phyloP scores from a whole-genome alignment of 441 rosid genomes.

The Syzygium malaccense region DNA sequence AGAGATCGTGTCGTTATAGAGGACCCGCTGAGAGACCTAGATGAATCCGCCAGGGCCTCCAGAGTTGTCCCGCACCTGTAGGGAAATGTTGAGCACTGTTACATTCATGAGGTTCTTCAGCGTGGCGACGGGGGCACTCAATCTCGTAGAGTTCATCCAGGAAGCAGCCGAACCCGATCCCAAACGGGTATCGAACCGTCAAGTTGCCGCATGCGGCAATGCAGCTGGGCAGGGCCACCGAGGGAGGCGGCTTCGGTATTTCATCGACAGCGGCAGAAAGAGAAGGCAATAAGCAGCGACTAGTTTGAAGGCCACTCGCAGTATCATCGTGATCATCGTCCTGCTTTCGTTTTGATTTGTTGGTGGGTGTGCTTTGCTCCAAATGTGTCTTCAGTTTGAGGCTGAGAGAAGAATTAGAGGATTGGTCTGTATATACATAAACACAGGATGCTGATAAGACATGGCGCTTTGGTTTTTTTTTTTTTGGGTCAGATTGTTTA shows the following conservation, averaged over 20 bases:
- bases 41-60: neutral
- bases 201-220: neutral
- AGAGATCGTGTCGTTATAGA: neutral
- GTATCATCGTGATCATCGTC: neutral
- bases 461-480: no score
- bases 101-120: neutral
- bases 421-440: neutral
- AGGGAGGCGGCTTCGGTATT: neutral
- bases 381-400: neutral
- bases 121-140: neutral
- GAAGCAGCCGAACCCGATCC: neutral
- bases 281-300: neutral
- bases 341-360: neutral
- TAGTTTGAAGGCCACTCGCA: neutral
- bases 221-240: neutral
- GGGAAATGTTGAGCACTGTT: neutral
- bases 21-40: neutral
- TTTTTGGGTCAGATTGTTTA: no score
- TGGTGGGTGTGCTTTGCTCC: neutral
- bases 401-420: neutral
- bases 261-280: neutral
- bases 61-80: neutral
- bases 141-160: neutral
- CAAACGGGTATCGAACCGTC: neutral
- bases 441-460: no score